A percentile compares a stretch with the other conserved stretches of the same genome.
These are phyloP conservation scores for Globisporangium splendens DNA, from an alignment of 352 stramenopile genomes.

Conservation along the genomic window DNA sequence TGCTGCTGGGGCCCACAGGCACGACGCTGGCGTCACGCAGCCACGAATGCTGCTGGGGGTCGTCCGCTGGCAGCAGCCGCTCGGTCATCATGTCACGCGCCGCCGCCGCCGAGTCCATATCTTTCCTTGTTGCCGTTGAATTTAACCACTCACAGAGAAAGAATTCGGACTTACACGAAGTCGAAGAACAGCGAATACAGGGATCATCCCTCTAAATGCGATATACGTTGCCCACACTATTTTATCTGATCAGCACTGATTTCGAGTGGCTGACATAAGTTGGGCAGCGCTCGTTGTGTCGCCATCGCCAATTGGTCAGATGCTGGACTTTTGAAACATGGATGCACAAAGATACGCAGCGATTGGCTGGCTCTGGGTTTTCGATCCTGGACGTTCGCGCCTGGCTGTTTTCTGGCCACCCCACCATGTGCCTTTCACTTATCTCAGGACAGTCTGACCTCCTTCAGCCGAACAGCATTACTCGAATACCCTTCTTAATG, in stretches of 20 bases:
- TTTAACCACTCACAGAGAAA: not conserved
- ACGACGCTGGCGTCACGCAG: constrained; percentile 14
- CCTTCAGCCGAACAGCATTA: too few species aligned
- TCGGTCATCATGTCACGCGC: constrained; percentile 22
- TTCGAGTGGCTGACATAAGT: not conserved
- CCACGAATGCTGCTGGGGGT: constrained; percentile 13
- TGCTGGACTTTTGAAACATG: not conserved
- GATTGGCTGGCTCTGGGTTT: constrained; percentile 5
- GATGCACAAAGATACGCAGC: constrained; percentile 9
- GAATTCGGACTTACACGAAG: not conserved
- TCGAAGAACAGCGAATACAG: not conserved
- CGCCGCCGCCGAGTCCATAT: constrained; percentile 15
- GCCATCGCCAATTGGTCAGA: too few species aligned
- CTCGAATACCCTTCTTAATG: too few species aligned
- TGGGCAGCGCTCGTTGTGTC: not conserved
- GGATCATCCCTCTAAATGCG: not conserved
- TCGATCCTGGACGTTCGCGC: too few species aligned
- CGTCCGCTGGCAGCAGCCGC: constrained; percentile 25
- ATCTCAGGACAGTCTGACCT: too few species aligned
- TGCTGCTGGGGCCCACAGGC: constrained; percentile 1
- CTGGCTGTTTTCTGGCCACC: too few species aligned
- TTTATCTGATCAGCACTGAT: too few species aligned
- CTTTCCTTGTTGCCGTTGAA: constrained; percentile 16
- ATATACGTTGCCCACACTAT: not conserved
- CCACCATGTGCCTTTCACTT: too few species aligned